Evolutionary conservation across 2,329 filamentous ascomycete genomes (phyloP), one percentile per base, ranked within the genome.

Genomic region (Eutypa lata): DNA sequence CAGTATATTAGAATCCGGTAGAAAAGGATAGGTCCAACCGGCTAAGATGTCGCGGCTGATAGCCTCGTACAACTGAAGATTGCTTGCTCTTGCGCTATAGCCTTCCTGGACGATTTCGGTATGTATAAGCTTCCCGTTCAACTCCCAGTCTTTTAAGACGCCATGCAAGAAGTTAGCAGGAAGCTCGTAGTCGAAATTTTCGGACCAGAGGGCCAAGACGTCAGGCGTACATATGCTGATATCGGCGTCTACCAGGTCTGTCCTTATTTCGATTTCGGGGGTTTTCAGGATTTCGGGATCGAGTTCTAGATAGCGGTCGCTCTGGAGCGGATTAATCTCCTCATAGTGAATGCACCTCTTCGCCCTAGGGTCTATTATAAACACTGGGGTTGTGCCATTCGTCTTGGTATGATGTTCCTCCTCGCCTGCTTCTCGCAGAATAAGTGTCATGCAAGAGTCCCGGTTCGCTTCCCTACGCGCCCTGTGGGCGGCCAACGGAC

Each of bases 191-290:
- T 99, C 93, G 64, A 97, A 99, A 67, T 92, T 96, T 72, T 99
- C 94, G 8, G 91, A 94, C 90, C 94, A 99, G 53, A 97, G 75
- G 7, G 92, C 92, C 43, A 97, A 81, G 8, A 97, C 92, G 66
- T 97, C 94, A 0, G 93, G 92, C 1, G 94, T 97, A 72, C 93
- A 97, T 58, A 99, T 97, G 68, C 99, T 94, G 65, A 99, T 94
- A 49, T 90, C 89, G 62, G 91, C 92, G 70, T 99, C 94, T 56
- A 97, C 89, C 53, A 99, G 76, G 71, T 99, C 93, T 58, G 88
- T 84, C 38, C 92, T 85, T 19, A 97, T 78, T 62, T 95, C 91
- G 48, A 96, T 81, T 68, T 96, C 90, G 44, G 75, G 73, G 47
- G 83, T 79, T 49, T 87, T 84, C 18, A 96, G 76, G n/a, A 96